Percentiles rank a stretch among this genome's conserved stretches.
phyloP scores from a whole-genome alignment of 1,284 basidiomycete genomes.

The Meira nashicola region DNA sequence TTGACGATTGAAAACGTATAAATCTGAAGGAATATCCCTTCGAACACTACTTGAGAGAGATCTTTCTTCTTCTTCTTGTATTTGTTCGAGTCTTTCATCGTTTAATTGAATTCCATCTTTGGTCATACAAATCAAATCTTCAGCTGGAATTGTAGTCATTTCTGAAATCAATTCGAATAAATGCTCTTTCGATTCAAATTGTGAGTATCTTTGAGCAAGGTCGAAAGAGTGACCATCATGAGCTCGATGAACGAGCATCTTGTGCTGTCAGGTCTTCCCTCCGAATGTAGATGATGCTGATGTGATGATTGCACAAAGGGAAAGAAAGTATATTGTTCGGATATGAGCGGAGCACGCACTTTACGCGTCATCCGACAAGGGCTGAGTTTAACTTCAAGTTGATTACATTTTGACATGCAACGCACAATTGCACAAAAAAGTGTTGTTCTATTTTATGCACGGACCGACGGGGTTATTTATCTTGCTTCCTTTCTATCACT shows the following conservation, averaged over 20 bases:
- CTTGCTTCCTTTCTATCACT: too few species aligned
- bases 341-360: too few species aligned
- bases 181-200: slow-evolving; percentile 41
- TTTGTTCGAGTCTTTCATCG: slow-evolving; percentile 33
- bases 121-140: slow-evolving; percentile 50
- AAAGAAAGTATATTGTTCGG: too few species aligned
- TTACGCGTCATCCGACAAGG: too few species aligned
- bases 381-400: too few species aligned
- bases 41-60: neutral
- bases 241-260: slow-evolving; percentile 42
- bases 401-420: too few species aligned
- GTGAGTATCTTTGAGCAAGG: slow-evolving; percentile 39
- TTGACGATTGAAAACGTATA: slow-evolving; percentile 50
- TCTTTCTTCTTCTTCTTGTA: slow-evolving; percentile 19
- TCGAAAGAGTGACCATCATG: slow-evolving; percentile 44
- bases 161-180: slow-evolving; percentile 47
- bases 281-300: too few species aligned
- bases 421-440: too few species aligned
- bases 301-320: too few species aligned
- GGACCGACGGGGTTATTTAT: too few species aligned
- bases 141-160: slow-evolving; percentile 43
- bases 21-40: slow-evolving; percentile 18
- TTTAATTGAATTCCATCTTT: slow-evolving; percentile 42
- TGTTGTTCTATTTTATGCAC: too few species aligned
- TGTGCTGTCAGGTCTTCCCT: too few species aligned